These are phyloP conservation scores for Eucalyptus cladocalyx DNA, from an alignment of 345 rosid species.

Conservation along the genomic window DNA sequence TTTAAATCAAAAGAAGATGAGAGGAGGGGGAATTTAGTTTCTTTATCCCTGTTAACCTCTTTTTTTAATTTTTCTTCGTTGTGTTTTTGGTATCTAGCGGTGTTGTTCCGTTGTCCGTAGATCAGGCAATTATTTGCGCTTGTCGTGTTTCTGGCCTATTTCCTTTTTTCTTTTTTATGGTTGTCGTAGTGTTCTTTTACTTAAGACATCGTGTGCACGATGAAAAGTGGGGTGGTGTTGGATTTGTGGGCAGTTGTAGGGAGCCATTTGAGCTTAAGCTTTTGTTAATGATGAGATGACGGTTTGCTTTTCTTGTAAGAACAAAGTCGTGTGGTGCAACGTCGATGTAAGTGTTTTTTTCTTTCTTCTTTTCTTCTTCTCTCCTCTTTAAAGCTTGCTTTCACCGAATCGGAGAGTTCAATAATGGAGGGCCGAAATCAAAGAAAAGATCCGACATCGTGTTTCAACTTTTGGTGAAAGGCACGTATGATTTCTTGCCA, in stretches of 20 bases:
- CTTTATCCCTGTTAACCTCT: not conserved
- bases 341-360: not conserved
- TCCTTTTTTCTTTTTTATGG: not conserved
- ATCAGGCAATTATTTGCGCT: not conserved
- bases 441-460: not conserved
- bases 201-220: not conserved
- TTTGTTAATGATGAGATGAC: not conserved
- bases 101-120: not conserved
- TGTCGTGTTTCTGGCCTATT: not conserved
- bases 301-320: not conserved
- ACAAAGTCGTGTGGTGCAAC: not conserved
- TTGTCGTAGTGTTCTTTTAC: not conserved
- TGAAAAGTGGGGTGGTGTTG: not conserved
- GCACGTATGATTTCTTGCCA: not conserved
- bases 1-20: not conserved
- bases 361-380: not conserved
- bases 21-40: not conserved
- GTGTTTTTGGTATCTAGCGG: not conserved
- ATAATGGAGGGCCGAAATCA: not conserved
- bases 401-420: not conserved
- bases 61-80: not conserved
- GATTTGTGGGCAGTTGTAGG: not conserved
- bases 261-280: not conserved
- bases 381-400: not conserved
- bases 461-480: not conserved